A percentile compares a stretch with the other conserved stretches of the same genome.
These are phyloP conservation scores for Cystobasidium sp. DNA, from an alignment of 1,284 basidiomycete species.

Conservation along the genomic window DNA sequence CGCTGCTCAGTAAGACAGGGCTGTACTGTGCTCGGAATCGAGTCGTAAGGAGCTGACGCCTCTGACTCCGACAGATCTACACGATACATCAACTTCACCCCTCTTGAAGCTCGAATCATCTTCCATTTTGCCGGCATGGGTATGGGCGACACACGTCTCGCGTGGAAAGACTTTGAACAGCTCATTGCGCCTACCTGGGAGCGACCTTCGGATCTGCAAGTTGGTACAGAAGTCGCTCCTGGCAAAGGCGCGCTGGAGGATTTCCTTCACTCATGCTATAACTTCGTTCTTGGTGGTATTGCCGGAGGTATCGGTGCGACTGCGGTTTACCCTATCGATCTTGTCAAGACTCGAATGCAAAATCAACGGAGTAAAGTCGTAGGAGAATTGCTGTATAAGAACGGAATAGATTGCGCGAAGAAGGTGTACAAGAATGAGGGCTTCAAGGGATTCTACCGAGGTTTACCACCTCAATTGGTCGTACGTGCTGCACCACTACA, in stretches of 20 bases:
- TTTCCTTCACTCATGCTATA: constrained; percentile 65
- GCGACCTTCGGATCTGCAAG: constrained; percentile 34
- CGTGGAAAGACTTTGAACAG: constrained; percentile 84
- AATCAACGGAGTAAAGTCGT: constrained; percentile 95
- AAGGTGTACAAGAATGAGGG: constrained; percentile 96
- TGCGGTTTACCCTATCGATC: constrained; percentile 91
- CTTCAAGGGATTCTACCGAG: constrained; percentile 89
- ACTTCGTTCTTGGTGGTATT: constrained; percentile 86
- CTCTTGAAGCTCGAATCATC: constrained; percentile 92
- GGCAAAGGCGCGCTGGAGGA: constrained; percentile 46
- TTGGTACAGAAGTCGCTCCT: constrained; percentile 34
- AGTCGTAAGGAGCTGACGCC: neutral
- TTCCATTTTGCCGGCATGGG: constrained; percentile 93
- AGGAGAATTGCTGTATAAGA: constrained; percentile 91
- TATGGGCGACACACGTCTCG: constrained; percentile 67
- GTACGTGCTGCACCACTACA: constrained; percentile 65
- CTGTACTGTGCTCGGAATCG: too few relatives aligned
- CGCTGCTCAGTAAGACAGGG: constrained; percentile 54
- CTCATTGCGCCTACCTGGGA: constrained; percentile 76
- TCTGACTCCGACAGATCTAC: constrained; percentile 58
- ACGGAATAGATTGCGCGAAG: constrained; percentile 85
- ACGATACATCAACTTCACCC: constrained; percentile 88
- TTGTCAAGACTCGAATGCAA: constrained; percentile 90
- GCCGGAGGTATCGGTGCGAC: constrained; percentile 92
- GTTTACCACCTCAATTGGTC: constrained; percentile 90